A percentile compares a stretch with the other conserved stretches of the same genome.
These are phyloP conservation scores for Neofusicoccum umdonicola DNA, from an alignment of 2,329 filamentous ascomycete genomes.

Conservation along the genomic window DNA sequence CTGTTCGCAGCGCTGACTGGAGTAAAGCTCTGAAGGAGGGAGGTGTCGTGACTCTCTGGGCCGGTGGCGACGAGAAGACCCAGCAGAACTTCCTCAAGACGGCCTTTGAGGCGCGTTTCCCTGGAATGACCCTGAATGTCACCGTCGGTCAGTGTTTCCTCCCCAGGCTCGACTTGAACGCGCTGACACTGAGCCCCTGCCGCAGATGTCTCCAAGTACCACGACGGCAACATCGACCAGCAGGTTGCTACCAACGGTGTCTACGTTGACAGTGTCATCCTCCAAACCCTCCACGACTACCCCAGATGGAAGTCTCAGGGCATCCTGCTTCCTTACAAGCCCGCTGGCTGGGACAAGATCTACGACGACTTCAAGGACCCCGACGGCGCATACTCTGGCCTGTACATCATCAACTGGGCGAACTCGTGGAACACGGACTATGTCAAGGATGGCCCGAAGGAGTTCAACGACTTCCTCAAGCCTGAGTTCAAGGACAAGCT, in stretches of 20 bases:
- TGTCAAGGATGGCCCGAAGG: slow-evolving; percentile 32
- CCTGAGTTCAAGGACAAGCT: slow-evolving; percentile 55
- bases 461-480: slow-evolving; percentile 46
- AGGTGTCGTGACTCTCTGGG: slow-evolving; percentile 43
- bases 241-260: slow-evolving; percentile 37
- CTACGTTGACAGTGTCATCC: slow-evolving; percentile 44
- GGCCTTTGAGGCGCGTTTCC: slow-evolving; percentile 49
- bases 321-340: slow-evolving; percentile 50
- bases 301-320: slow-evolving; percentile 51
- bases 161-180: background rate
- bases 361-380: slow-evolving; percentile 43
- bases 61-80: slow-evolving; percentile 47
- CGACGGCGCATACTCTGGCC: slow-evolving; percentile 44
- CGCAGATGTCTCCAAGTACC: background rate
- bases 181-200: background rate
- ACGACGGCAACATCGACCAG: slow-evolving; percentile 38
- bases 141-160: slow-evolving; percentile 43
- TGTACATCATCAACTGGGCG: slow-evolving; percentile 37
- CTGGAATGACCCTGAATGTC: slow-evolving; percentile 51
- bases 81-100: slow-evolving; percentile 42
- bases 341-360: slow-evolving; percentile 46
- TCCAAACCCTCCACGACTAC: slow-evolving; percentile 55
- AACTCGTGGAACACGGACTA: slow-evolving; percentile 40
- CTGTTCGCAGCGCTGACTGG: no score
- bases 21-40: slow-evolving; percentile 43